Conservation (phyloP, 2,329 filamentous ascomycete genomes). For the Pyrenophora graminea region DNA sequence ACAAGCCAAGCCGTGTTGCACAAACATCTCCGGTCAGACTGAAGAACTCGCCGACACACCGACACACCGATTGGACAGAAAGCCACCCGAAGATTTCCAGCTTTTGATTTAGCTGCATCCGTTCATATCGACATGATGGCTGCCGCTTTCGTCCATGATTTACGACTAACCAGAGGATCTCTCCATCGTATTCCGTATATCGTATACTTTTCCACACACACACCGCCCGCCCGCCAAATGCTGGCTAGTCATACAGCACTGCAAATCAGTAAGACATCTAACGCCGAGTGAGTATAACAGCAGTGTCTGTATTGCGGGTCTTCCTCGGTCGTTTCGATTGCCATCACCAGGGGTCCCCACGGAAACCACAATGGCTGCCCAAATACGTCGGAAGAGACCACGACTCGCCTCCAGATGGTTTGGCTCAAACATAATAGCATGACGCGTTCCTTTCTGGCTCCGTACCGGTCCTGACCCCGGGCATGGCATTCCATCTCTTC, state of each 20-base stretch:
- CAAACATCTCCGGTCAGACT: not conserved
- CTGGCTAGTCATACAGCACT: not conserved
- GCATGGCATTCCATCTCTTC: not conserved
- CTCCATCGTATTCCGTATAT: not conserved
- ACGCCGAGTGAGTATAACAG: not conserved
- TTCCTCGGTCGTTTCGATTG: slow-evolving; percentile 2
- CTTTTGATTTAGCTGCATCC: not conserved
- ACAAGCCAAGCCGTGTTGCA: not conserved
- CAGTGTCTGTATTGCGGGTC: slow-evolving; percentile 3
- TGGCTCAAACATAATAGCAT: not conserved
- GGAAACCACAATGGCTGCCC: not conserved
- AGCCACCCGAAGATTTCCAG: not conserved
- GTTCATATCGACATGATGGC: no score
- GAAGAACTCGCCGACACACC: slow-evolving; percentile 1
- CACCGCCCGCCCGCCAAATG: not conserved
- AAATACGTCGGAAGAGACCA: not conserved
- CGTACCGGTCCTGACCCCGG: not conserved
- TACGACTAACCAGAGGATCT: not conserved
- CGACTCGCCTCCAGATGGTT: not conserved
- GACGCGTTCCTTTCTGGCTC: not conserved
- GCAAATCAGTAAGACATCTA: not conserved
- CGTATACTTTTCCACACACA: not conserved
- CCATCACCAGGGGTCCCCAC: slow-evolving; percentile 5
- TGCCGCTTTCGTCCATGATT: no score
- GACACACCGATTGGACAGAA: slow-evolving; percentile 3